These are phyloP conservation scores for Volvox carteri DNA, from an alignment of 163 green algal species.

Conservation along the genomic window DNA sequence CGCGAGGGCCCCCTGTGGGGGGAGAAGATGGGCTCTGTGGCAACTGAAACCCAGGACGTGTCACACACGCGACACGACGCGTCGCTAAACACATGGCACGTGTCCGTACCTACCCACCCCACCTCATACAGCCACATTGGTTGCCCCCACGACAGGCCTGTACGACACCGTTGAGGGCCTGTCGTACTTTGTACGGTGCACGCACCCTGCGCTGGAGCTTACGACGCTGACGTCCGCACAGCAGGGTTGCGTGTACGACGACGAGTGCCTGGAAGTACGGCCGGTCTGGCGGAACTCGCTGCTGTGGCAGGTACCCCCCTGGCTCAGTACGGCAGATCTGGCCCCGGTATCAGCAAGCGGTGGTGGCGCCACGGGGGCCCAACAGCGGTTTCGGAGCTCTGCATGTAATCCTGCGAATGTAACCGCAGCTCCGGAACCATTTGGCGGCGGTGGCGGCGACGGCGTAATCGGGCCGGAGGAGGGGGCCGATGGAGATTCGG, in stretches of 20 bases:
- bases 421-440: too few species aligned
- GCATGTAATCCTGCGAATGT: too few species aligned
- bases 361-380: background rate
- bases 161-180: slow-evolving; percentile 30
- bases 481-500: too few species aligned
- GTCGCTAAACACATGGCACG: too few species aligned
- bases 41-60: too few species aligned
- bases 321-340: background rate
- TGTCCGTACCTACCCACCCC: too few species aligned
- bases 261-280: slow-evolving; percentile 50
- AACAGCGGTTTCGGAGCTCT: background rate
- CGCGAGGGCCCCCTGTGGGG: too few species aligned
- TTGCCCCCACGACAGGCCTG: slow-evolving; percentile 32
- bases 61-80: too few species aligned
- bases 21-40: too few species aligned
- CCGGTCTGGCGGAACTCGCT: slow-evolving; percentile 42
- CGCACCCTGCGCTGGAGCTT: slow-evolving; percentile 14
- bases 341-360: too few species aligned
- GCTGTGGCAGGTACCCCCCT: slow-evolving; percentile 51
- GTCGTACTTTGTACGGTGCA: slow-evolving; percentile 39
- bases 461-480: background rate
- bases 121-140: too few species aligned
- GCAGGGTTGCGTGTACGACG: slow-evolving; percentile 35
- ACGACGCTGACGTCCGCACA: slow-evolving; percentile 28
- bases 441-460: too few species aligned